Base-by-base conservation (phyloP, 768 basidiomycete species). In the Clathrus columnatus region DNA sequence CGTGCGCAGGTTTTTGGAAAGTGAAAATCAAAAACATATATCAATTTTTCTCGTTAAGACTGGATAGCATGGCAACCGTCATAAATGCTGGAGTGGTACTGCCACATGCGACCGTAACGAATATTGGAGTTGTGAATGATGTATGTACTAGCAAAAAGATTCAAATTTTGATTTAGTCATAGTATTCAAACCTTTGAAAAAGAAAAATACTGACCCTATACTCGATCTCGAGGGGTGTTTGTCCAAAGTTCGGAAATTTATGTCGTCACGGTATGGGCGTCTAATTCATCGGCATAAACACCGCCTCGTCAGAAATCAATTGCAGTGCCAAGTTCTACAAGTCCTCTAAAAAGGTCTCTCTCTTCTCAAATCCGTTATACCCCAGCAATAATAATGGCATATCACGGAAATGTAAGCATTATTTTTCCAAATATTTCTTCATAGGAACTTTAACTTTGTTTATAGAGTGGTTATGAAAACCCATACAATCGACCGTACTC, bases 401-500 rank as follows among this genome's bases (percentile, higher is more conserved):
- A 36, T 36, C 36, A 36, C 7, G 7, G 7, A n/a, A n/a, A n/a
- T n/a, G n/a, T n/a, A n/a, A 14, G 36, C 36, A n/a, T 36, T 36
- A 14, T 36, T n/a, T 32, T 2, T 14, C 10, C 14, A 36, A 36
- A 36, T 36, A 11, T n/a, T 36, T n/a, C 36, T 8, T 14, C 30
- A 32, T 32, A 14, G n/a, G n/a, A n/a, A n/a, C n/a, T n/a, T n/a
- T n/a, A n/a, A n/a, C n/a, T n/a, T 36, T n/a, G n/a, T 36, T 11
- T 36, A 14, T 14, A 36, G 36, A 36, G 14, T 36, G 36, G 36
- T n/a, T 36, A 36, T 36, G 36, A 36, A 11, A n/a, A 36, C 36
- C 60, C 6, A 63, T 64, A n/a, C 64, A 65, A 54, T 55, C 42
- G 4, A 59, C 62, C 18, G 29, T 45, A 28, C 60, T 66, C n/a